Conservation (phyloP, 345 rosid species). For the Isatis tinctoria region DNA sequence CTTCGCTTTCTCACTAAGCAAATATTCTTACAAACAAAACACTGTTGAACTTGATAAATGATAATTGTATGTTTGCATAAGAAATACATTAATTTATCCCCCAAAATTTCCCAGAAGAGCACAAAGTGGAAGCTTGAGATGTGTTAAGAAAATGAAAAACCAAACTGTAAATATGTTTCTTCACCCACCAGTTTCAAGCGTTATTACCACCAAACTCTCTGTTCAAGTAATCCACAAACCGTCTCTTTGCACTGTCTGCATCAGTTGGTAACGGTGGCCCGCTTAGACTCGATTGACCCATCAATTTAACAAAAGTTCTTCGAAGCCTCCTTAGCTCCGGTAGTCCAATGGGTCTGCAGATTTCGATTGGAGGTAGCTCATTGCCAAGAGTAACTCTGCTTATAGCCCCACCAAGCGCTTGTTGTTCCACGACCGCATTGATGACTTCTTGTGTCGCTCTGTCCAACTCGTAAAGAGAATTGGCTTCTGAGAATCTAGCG, state of each 20-base stretch:
- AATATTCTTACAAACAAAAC: constrained; percentile 10
- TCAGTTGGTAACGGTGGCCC: constrained; percentile 85
- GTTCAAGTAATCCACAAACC: constrained; percentile 90
- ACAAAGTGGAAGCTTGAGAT: not conserved
- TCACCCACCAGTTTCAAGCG: constrained; percentile 28
- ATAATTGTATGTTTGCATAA: constrained; percentile 1
- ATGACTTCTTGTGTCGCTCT: constrained; percentile 86
- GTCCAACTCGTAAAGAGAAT: constrained; percentile 82
- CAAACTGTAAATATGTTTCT: not conserved
- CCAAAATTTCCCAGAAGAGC: not conserved
- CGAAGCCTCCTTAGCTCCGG: constrained; percentile 87
- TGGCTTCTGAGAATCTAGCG: constrained; percentile 63
- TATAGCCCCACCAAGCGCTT: constrained; percentile 63
- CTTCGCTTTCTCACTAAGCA: constrained; percentile 2
- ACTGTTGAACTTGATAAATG: constrained; percentile 2
- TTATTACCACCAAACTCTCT: constrained; percentile 59
- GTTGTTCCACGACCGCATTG: constrained; percentile 72
- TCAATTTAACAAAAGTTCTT: constrained; percentile 76
- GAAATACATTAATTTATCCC: constrained; percentile 1
- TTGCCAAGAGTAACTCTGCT: constrained; percentile 55
- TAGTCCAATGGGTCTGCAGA: constrained; percentile 71
- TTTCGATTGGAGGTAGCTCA: constrained; percentile 51
- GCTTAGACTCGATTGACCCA: constrained; percentile 85
- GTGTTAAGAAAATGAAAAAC: not conserved
- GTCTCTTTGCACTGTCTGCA: constrained; percentile 82